phyloP scores from a whole-genome alignment of 768 basidiomycete species.

The Dioszegia hungarica region DNA sequence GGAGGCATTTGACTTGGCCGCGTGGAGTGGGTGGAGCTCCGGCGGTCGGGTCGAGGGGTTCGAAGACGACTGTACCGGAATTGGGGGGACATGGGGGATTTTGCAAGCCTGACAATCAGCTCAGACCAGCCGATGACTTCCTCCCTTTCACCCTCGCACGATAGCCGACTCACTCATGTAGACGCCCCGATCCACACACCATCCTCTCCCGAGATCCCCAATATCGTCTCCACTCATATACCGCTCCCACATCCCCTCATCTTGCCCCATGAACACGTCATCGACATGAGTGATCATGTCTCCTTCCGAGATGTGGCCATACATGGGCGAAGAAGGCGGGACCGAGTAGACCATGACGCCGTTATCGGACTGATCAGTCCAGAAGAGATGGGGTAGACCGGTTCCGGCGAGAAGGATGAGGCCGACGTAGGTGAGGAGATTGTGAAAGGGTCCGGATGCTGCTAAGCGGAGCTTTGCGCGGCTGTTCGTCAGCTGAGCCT shows the following conservation, averaged over 20 bases:
- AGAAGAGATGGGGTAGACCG: constrained; percentile 52
- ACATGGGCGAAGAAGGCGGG: constrained; percentile 58
- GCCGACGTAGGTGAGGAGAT: constrained; percentile 57
- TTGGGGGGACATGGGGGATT: constrained; percentile 52
- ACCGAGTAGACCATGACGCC: constrained; percentile 61
- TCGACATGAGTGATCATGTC: constrained; percentile 64
- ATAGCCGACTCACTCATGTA: constrained; percentile 44
- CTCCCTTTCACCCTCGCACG: not conserved
- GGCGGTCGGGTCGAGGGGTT: constrained; percentile 9
- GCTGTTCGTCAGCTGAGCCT: constrained; percentile 11
- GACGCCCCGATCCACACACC: constrained; percentile 56
- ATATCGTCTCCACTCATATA: constrained; percentile 55
- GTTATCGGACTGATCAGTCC: constrained; percentile 55
- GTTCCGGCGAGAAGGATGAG: constrained; percentile 27
- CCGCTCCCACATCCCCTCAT: constrained; percentile 19
- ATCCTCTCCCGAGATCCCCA: constrained; percentile 52
- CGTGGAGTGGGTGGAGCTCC: not conserved
- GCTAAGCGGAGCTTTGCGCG: constrained; percentile 56
- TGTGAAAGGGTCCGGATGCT: constrained; percentile 74
- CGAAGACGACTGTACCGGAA: constrained; percentile 48
- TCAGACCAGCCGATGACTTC: not conserved
- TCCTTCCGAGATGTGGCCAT: constrained; percentile 57
- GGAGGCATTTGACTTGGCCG: constrained; percentile 16
- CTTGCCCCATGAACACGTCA: constrained; percentile 55
- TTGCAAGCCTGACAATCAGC: constrained; percentile 40